A percentile compares a stretch with the other conserved stretches of the same genome.
Evolutionary conservation across 2,329 filamentous ascomycete genomes (phyloP).

Genomic region (Sordariomycetes sp.): DNA sequence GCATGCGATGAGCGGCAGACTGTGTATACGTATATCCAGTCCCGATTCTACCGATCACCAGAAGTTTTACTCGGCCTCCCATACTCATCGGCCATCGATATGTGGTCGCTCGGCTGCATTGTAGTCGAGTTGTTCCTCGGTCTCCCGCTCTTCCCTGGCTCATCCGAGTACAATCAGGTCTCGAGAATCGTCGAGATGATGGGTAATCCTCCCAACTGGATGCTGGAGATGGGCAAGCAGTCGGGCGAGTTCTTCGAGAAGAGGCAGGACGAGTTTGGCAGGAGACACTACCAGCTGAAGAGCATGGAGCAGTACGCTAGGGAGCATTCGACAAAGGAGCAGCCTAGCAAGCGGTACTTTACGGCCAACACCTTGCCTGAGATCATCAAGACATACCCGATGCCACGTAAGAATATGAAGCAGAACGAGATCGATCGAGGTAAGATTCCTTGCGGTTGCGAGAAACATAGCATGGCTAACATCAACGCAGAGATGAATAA

Average conservation of each 20-base stretch:
- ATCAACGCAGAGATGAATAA: conserved; percentile 84
- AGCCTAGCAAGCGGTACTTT: conserved; percentile 99
- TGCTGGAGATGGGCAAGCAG: conserved; percentile 98
- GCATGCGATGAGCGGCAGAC: conserved; percentile 97
- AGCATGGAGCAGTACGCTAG: conserved; percentile 96
- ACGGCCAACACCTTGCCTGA: conserved; percentile 88
- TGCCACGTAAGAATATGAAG: conserved; percentile 99
- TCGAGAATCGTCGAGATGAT: conserved; percentile 97
- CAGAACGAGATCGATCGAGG: conserved; percentile 92
- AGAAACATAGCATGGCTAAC: conserved; percentile 1
- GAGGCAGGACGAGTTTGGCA: conserved; percentile 78
- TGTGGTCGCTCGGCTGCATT: conserved; percentile 99
- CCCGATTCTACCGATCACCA: conserved; percentile 92
- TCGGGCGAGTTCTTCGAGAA: conserved; percentile 97
- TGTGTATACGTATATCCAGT: conserved; percentile 98
- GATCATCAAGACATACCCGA: conserved; percentile 95
- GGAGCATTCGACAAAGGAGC: conserved; percentile 93
- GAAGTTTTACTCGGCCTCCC: conserved; percentile 92
- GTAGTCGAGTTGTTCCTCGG: conserved; percentile 96
- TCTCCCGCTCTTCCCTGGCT: conserved; percentile 88
- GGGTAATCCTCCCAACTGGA: conserved; percentile 93
- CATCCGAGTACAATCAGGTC: conserved; percentile 97
- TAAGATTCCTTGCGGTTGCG: conserved; percentile 32
- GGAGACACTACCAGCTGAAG: conserved; percentile 85
- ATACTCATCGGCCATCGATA: conserved; percentile 97